A percentile compares a stretch with the other conserved stretches of the same genome.
Evolutionary conservation across 2,329 filamentous ascomycete species (phyloP).

Genomic region (Alternaria consortialis): DNA sequence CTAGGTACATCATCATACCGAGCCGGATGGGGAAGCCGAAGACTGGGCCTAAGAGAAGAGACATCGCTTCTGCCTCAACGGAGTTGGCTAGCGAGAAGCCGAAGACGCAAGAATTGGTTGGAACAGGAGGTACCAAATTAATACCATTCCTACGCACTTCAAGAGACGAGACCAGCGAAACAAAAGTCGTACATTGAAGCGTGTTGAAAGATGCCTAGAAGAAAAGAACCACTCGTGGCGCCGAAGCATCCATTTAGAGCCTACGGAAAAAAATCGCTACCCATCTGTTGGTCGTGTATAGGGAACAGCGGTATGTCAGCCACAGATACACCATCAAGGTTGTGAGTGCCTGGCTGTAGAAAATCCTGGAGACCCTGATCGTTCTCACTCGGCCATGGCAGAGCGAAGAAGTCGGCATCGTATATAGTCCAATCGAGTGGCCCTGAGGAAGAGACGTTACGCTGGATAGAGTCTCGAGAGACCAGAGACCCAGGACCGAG

Average conservation of each 20-base stretch:
- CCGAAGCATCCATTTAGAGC: not conserved
- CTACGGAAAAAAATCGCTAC: conserved; percentile 19
- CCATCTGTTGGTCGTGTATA: conserved; percentile 39
- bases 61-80: conserved; percentile 59
- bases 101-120: conserved; percentile 53
- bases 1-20: conserved; percentile 62
- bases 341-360: conserved; percentile 43
- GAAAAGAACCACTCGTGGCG: not conserved
- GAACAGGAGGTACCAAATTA: conserved; percentile 63
- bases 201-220: not conserved
- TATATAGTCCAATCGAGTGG: conserved; percentile 44
- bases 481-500: conserved; percentile 5
- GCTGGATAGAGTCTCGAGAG: conserved; percentile 13
- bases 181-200: conserved; percentile 35
- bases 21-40: conserved; percentile 37
- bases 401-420: conserved; percentile 43
- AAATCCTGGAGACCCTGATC: conserved; percentile 44
- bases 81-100: conserved; percentile 44
- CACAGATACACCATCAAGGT: conserved; percentile 38
- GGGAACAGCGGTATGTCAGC: conserved; percentile 46
- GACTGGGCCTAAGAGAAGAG: conserved; percentile 38
- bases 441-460: conserved; percentile 13
- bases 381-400: conserved; percentile 43
- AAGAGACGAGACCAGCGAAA: conserved; percentile 60
- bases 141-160: conserved; percentile 64